Conservation (phyloP, 805 yeast genomes). For the Saccharomycopsis schoenii region DNA sequence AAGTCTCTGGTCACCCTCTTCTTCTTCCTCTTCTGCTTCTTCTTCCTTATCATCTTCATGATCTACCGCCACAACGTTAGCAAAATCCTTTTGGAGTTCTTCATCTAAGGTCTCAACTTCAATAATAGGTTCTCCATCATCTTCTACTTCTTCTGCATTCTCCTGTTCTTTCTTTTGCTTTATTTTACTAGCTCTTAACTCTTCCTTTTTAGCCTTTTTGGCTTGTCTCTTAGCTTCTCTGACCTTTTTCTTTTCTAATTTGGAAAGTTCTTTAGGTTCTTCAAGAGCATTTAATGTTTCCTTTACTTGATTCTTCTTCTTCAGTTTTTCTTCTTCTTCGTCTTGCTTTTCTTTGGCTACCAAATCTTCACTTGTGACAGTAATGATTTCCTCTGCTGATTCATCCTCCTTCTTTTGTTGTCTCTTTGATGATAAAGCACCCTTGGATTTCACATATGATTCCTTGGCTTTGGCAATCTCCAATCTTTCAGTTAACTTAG, state of each 20-base stretch:
- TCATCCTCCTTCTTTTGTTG: not conserved
- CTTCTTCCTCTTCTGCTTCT: slow-evolving; percentile 36
- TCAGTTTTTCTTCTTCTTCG: not conserved
- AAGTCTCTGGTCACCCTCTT: slow-evolving; percentile 34
- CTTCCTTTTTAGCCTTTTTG: slow-evolving; percentile 20
- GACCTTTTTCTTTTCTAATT: slow-evolving; percentile 16
- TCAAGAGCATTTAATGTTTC: not conserved
- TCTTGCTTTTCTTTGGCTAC: slow-evolving; percentile 14
- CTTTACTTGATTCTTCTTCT: not conserved
- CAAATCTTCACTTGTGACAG: not conserved
- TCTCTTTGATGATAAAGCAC: not conserved
- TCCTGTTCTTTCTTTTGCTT: slow-evolving; percentile 17
- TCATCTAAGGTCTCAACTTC: slow-evolving; percentile 22
- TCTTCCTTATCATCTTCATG: slow-evolving; percentile 26
- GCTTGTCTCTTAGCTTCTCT: slow-evolving; percentile 19
- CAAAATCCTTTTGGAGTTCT: slow-evolving; percentile 25
- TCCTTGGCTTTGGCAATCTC: slow-evolving; percentile 16
- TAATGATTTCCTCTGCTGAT: not conserved
- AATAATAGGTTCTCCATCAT: slow-evolving; percentile 19
- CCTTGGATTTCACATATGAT: not conserved
- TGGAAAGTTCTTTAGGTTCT: slow-evolving; percentile 9
- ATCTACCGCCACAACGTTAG: slow-evolving; percentile 21
- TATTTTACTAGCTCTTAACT: slow-evolving; percentile 13
- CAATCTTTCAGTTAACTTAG: slow-evolving; percentile 17
- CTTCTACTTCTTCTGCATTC: slow-evolving; percentile 19